A percentile compares a stretch with the other conserved stretches of the same genome.
phyloP scores from a whole-genome alignment of 345 rosid species.

The Populus alba region DNA sequence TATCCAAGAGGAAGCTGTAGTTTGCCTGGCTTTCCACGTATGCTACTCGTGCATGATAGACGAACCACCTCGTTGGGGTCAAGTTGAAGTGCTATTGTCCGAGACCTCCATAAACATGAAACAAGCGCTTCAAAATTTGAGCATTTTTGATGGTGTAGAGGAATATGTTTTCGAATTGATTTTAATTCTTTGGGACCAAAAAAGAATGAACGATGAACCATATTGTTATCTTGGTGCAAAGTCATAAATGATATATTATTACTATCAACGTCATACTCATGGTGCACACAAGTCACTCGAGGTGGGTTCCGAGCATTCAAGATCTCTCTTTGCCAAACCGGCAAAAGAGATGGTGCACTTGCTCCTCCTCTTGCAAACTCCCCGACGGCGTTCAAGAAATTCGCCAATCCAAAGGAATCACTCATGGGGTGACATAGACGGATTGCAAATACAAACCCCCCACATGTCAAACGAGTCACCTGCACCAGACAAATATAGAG shows the following conservation, averaged over 20 bases:
- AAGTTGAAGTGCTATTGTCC: slow-evolving; percentile 15
- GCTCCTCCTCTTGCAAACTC: neutral
- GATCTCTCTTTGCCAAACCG: slow-evolving; percentile 14
- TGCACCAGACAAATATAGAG: neutral
- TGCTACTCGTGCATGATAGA: neutral
- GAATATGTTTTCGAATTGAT: slow-evolving; percentile 2
- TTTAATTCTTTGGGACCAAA: neutral
- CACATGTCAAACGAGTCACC: slow-evolving; percentile 25
- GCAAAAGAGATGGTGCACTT: neutral
- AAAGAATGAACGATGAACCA: neutral
- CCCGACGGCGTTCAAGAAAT: neutral
- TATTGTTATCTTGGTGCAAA: neutral
- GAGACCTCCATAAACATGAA: slow-evolving; percentile 30
- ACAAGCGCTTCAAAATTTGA: slow-evolving; percentile 19
- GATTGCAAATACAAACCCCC: slow-evolving; percentile 11
- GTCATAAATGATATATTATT: too few species aligned
- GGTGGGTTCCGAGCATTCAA: slow-evolving; percentile 9
- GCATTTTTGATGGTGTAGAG: slow-evolving; percentile 4
- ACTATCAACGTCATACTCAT: neutral
- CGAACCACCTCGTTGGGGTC: slow-evolving; percentile 20
- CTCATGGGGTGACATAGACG: slow-evolving; percentile 4
- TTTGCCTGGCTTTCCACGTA: neutral
- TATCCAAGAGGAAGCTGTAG: slow-evolving; percentile 13
- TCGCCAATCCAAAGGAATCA: neutral
- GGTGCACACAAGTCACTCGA: neutral